These are phyloP conservation scores for Fraxinus baroniana DNA, from an alignment of 305 asterid genomes.

Conservation along the genomic window DNA sequence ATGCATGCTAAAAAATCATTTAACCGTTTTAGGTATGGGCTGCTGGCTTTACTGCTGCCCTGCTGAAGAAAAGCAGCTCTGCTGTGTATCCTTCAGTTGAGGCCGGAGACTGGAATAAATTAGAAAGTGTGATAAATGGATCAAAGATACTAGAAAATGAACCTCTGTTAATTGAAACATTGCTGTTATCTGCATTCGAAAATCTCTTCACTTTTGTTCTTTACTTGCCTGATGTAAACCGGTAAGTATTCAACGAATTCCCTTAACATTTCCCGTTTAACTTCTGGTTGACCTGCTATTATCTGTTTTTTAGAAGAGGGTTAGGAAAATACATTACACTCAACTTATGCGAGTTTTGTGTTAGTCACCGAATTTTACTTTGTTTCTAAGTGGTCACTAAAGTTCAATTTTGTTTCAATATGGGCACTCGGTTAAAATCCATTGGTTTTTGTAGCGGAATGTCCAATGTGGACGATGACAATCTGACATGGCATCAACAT, in stretches of 20 bases:
- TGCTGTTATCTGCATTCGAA: conserved; percentile 58
- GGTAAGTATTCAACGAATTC: conserved; percentile 35
- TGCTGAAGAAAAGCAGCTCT: conserved; percentile 68
- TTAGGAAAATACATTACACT: background rate
- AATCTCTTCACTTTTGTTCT: conserved; percentile 62
- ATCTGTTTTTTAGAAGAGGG: background rate
- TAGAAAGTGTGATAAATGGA: conserved; percentile 22
- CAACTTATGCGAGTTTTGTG: background rate
- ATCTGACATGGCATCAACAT: background rate
- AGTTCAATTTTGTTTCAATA: background rate
- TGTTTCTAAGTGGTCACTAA: background rate
- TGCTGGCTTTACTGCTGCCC: conserved; percentile 82
- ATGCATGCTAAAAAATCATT: conserved; percentile 8
- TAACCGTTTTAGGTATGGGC: conserved; percentile 75
- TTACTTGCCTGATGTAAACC: conserved; percentile 52
- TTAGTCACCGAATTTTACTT: background rate
- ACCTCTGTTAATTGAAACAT: conserved; percentile 41
- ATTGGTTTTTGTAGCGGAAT: background rate
- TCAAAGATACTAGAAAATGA: conserved; percentile 37
- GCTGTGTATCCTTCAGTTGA: conserved; percentile 45
- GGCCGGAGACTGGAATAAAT: conserved; percentile 35
- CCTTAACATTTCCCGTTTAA: background rate
- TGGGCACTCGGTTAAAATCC: background rate
- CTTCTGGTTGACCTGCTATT: background rate
- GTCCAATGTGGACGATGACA: background rate